Evolutionary conservation across 176 grass and related monocot species (phyloP).

Genomic region (Metroxylon sagu): DNA sequence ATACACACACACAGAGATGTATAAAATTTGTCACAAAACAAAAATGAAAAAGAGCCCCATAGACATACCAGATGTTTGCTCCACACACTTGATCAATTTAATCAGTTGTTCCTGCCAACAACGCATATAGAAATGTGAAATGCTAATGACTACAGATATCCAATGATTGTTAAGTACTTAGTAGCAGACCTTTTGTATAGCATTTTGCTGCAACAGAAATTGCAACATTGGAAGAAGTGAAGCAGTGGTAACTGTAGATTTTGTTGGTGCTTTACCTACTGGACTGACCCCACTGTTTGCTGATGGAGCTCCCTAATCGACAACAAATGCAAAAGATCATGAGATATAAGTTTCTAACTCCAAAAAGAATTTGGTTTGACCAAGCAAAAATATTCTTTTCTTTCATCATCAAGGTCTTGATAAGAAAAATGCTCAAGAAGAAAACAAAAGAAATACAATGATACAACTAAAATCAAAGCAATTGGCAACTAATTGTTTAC

Average conservation of each 20-base stretch:
- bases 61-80: conserved; percentile 63
- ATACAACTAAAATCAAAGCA: too few species aligned
- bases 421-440: too few species aligned
- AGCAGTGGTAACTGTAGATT: conserved; percentile 15
- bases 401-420: too few species aligned
- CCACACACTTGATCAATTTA: conserved; percentile 74
- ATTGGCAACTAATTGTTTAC: too few species aligned
- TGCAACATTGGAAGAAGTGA: conserved; percentile 58
- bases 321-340: neutral
- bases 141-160: conserved; percentile 5
- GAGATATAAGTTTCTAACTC: neutral
- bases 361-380: too few species aligned
- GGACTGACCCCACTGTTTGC: conserved; percentile 22
- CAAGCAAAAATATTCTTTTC: too few species aligned
- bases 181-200: conserved; percentile 64
- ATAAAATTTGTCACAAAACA: conserved; percentile 1
- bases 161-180: neutral
- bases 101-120: conserved; percentile 68
- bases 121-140: conserved; percentile 11
- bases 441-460: too few species aligned
- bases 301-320: conserved; percentile 41
- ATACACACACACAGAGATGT: too few species aligned
- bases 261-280: conserved; percentile 29
- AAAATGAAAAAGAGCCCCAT: conserved; percentile 8
- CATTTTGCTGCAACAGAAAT: conserved; percentile 93